Percentiles rank a stretch among this genome's conserved stretches.
These are phyloP conservation scores for Hypsizygus marmoreus DNA, from an alignment of 768 basidiomycete species.

Conservation along the genomic window DNA sequence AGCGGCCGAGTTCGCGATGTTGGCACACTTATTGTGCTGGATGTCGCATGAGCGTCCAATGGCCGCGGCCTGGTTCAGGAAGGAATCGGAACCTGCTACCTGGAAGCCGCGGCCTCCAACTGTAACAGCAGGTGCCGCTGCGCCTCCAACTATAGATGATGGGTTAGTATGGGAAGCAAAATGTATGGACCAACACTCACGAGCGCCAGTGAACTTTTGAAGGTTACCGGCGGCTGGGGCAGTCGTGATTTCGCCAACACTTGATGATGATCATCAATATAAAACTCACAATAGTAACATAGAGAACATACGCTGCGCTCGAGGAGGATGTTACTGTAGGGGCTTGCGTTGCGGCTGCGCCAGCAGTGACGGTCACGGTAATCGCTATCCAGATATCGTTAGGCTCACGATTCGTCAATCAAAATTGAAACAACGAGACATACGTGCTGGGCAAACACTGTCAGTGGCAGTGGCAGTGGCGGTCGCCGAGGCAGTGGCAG, in stretches of 20 bases:
- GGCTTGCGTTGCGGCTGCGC: conserved; percentile 12
- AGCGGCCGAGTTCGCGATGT: conserved; percentile 48
- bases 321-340: conserved; percentile 11
- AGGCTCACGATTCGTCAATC: not conserved
- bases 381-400: conserved; percentile 18
- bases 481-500: conserved; percentile 5
- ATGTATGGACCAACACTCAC: conserved; percentile 29
- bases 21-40: conserved; percentile 57
- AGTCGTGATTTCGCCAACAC: conserved; percentile 19
- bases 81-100: conserved; percentile 44
- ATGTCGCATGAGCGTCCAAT: conserved; percentile 60
- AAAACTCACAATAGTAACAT: not conserved
- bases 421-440: not conserved
- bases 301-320: conserved; percentile 10
- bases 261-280: not conserved
- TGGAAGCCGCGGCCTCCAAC: conserved; percentile 50
- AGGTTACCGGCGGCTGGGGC: conserved; percentile 36
- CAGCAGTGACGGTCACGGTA: conserved; percentile 23
- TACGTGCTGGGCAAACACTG: conserved; percentile 18
- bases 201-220: conserved; percentile 53
- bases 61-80: conserved; percentile 50
- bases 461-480: conserved; percentile 7
- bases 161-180: not conserved
- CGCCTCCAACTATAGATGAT: conserved; percentile 40
- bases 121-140: conserved; percentile 43